phyloP scores from a whole-genome alignment of 495 filamentous ascomycete genomes.

The Hypomontagnella submonticulosa region DNA sequence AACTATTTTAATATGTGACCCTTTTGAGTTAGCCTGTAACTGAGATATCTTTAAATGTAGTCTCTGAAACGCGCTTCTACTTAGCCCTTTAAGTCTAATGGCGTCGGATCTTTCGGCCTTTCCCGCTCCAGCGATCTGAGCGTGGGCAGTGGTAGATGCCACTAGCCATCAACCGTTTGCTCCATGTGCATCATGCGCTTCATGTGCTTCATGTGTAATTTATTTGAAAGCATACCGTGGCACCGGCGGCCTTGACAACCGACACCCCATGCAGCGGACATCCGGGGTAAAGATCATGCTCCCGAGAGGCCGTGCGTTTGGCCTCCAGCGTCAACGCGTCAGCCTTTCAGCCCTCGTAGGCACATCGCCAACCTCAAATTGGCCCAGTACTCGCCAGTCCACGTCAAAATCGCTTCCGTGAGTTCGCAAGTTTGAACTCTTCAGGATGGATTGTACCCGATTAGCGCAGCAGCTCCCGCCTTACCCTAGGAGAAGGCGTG shows the following conservation, averaged over 20 bases:
- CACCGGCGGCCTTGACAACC: slow-evolving; percentile 11
- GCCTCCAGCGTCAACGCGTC: slow-evolving; percentile 19
- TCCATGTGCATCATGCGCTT: slow-evolving; percentile 11
- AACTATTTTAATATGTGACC: background rate
- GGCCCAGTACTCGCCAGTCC: background rate
- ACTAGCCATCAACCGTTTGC: background rate
- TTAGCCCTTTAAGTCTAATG: slow-evolving; percentile 10
- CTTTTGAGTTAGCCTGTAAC: slow-evolving; percentile 20
- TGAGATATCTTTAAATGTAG: slow-evolving; percentile 9
- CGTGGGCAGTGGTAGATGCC: background rate
- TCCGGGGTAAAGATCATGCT: slow-evolving; percentile 29
- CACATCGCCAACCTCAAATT: background rate
- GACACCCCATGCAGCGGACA: slow-evolving; percentile 24
- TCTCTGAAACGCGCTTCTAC: slow-evolving; percentile 26
- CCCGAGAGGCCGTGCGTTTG: slow-evolving; percentile 19
- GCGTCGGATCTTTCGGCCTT: slow-evolving; percentile 4
- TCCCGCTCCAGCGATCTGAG: slow-evolving; percentile 13
- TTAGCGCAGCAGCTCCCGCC: slow-evolving; percentile 3
- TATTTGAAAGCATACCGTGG: background rate
- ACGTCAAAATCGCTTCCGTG: slow-evolving; percentile 21
- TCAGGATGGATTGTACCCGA: slow-evolving; percentile 21
- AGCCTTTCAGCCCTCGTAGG: slow-evolving; percentile 7
- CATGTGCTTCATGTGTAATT: slow-evolving; percentile 3
- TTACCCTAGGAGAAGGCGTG: slow-evolving; percentile 1
- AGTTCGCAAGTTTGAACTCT: slow-evolving; percentile 25